phyloP scores from a whole-genome alignment of 2,329 filamentous ascomycete species.

The Ascosphaera aggregata region DNA sequence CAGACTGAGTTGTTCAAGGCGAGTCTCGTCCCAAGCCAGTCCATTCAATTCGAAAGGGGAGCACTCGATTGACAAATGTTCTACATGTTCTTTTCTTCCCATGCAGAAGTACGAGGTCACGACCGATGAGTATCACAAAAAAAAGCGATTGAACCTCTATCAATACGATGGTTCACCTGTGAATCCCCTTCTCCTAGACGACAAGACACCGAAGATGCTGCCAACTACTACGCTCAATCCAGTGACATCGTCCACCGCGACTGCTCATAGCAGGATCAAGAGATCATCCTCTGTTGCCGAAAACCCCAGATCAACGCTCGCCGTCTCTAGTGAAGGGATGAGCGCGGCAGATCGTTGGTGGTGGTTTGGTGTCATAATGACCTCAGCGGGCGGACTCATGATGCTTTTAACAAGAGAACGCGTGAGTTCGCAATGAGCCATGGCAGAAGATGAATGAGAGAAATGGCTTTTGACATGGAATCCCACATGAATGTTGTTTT shows the following conservation, averaged over 20 bases:
- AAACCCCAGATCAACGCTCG: constrained; percentile 9
- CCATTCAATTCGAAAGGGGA: background rate
- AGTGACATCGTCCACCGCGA: constrained; percentile 16
- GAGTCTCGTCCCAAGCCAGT: too few species aligned
- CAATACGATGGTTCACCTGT: constrained; percentile 39
- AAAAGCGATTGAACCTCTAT: constrained; percentile 39
- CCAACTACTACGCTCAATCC: constrained; percentile 44
- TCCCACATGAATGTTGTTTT: too few species aligned
- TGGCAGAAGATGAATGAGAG: background rate
- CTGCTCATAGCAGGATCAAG: constrained; percentile 13
- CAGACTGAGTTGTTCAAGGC: constrained; percentile 39
- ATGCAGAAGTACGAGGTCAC: constrained; percentile 20
- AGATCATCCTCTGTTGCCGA: constrained; percentile 8
- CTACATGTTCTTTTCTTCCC: background rate
- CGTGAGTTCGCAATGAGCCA: background rate
- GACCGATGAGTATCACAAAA: constrained; percentile 36
- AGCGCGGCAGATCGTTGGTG: constrained; percentile 18
- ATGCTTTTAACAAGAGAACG: constrained; percentile 15
- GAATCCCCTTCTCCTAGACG: constrained; percentile 43
- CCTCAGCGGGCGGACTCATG: constrained; percentile 19
- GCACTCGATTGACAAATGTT: background rate
- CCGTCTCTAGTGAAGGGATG: constrained; percentile 12
- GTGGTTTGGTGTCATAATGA: constrained; percentile 26
- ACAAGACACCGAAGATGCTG: constrained; percentile 41
- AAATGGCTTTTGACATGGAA: background rate